phyloP scores from a whole-genome alignment of 2,329 filamentous ascomycete genomes.

The Claviceps sp. region DNA sequence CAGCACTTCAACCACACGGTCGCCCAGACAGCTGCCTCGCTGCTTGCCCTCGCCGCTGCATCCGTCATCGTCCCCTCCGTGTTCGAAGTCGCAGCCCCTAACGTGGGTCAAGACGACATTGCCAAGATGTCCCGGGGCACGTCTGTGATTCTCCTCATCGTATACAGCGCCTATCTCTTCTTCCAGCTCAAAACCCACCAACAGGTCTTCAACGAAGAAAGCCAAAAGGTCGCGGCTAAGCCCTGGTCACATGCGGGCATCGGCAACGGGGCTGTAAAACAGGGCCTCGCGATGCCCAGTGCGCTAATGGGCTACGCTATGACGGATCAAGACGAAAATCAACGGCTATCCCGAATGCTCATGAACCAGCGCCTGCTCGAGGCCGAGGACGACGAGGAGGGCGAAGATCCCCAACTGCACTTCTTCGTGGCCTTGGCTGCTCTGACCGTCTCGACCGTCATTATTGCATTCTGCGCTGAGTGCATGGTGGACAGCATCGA shows the following conservation, averaged over 20 bases:
- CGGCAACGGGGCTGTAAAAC: conserved; percentile 20
- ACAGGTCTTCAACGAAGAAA: conserved; percentile 65
- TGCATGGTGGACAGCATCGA: conserved; percentile 66
- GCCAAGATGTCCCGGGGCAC: conserved; percentile 58
- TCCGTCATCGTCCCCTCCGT: conserved; percentile 83
- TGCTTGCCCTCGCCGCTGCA: conserved; percentile 66
- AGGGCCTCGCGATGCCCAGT: conserved; percentile 27
- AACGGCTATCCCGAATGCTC: conserved; percentile 31
- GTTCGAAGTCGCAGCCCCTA: conserved; percentile 43
- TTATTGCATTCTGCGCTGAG: conserved; percentile 72
- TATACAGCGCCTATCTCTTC: conserved; percentile 72
- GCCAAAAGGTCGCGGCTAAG: conserved; percentile 58
- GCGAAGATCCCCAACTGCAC: conserved; percentile 61
- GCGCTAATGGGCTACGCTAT: conserved; percentile 24
- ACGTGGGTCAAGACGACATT: conserved; percentile 33
- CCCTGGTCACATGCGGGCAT: conserved; percentile 25
- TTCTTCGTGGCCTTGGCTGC: conserved; percentile 59
- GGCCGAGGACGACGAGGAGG: conserved; percentile 50
- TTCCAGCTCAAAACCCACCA: conserved; percentile 86
- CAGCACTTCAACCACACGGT: conserved; percentile 90
- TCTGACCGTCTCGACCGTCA: conserved; percentile 57
- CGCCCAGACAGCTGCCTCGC: conserved; percentile 73
- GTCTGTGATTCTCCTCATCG: conserved; percentile 65
- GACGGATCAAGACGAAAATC: conserved; percentile 22
- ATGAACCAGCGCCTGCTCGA: conserved; percentile 22